phyloP scores from a whole-genome alignment of 2,329 filamentous ascomycete genomes.

The Acarospora socialis region DNA sequence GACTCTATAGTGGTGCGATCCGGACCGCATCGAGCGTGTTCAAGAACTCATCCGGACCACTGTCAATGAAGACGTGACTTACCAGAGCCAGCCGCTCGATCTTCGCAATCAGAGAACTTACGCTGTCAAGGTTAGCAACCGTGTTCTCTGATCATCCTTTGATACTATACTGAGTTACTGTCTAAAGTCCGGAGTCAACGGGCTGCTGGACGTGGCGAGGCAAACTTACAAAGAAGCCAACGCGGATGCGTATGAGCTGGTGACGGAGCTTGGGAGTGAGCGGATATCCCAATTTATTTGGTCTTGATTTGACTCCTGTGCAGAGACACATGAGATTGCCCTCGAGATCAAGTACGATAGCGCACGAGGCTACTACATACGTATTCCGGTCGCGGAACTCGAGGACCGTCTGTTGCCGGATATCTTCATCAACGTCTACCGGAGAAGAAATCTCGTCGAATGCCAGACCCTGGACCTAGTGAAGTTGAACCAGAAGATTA shows the following conservation, averaged over 20 bases:
- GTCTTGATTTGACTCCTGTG: constrained; percentile 15
- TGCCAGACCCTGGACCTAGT: constrained; percentile 77
- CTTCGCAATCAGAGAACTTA: constrained; percentile 81
- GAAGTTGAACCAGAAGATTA: constrained; percentile 65
- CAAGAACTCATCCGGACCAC: constrained; percentile 50
- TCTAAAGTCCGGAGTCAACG: constrained; percentile 60
- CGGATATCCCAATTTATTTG: not conserved
- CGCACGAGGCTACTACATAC: constrained; percentile 65
- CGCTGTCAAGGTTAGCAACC: constrained; percentile 55
- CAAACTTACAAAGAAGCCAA: constrained; percentile 83
- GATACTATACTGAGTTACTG: not conserved
- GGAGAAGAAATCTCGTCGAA: constrained; percentile 62
- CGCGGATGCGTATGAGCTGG: constrained; percentile 58
- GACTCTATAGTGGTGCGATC: constrained; percentile 43
- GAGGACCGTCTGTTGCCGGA: constrained; percentile 47
- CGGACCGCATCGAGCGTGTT: constrained; percentile 46
- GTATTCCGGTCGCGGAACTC: constrained; percentile 47
- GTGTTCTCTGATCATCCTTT: not conserved
- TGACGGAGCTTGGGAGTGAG: constrained; percentile 52
- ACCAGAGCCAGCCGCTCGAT: constrained; percentile 66
- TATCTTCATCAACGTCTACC: constrained; percentile 62
- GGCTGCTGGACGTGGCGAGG: constrained; percentile 74
- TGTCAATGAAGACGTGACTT: constrained; percentile 70
- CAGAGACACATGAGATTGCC: constrained; percentile 43
- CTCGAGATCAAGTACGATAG: constrained; percentile 63